Evolutionary conservation across 805 yeast species (phyloP).

Genomic region (Lipomyces sp.): DNA sequence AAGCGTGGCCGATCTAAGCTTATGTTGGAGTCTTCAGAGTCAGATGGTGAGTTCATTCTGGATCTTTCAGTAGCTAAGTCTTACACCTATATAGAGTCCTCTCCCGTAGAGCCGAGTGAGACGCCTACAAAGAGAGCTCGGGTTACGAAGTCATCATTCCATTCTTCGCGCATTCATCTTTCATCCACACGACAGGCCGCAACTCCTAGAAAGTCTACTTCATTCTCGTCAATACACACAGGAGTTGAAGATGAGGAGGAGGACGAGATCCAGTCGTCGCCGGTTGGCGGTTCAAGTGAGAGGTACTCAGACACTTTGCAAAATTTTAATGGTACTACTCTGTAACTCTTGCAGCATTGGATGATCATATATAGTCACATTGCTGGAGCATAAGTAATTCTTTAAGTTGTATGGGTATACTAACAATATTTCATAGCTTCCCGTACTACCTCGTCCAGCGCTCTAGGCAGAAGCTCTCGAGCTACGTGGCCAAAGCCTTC

Average conservation of each 20-base stretch:
- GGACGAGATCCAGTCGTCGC: conserved; percentile 7
- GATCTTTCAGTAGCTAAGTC: background rate
- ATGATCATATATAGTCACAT: background rate
- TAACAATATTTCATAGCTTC: background rate
- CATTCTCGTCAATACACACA: background rate
- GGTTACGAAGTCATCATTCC: background rate
- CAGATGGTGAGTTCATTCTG: background rate
- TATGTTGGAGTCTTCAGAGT: background rate
- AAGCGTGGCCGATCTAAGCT: background rate
- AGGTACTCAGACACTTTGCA: conserved; percentile 12
- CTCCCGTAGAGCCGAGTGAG: conserved; percentile 1
- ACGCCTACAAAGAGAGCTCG: conserved; percentile 5
- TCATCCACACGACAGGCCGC: background rate
- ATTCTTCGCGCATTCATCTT: background rate
- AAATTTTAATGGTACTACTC: conserved; percentile 3
- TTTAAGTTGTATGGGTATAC: background rate
- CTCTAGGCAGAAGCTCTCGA: background rate
- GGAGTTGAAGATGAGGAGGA: conserved; percentile 13
- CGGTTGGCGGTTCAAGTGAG: conserved; percentile 10
- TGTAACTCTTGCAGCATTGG: background rate
- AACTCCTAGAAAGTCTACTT: background rate
- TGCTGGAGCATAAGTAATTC: background rate
- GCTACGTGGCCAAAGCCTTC: conserved; percentile 1
- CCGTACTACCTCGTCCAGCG: background rate
- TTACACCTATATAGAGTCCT: background rate